Evolutionary conservation across 208 protist species (phyloP), one percentile per base, ranked within the genome.

Genomic region (Trypanosomatidae sp.): DNA sequence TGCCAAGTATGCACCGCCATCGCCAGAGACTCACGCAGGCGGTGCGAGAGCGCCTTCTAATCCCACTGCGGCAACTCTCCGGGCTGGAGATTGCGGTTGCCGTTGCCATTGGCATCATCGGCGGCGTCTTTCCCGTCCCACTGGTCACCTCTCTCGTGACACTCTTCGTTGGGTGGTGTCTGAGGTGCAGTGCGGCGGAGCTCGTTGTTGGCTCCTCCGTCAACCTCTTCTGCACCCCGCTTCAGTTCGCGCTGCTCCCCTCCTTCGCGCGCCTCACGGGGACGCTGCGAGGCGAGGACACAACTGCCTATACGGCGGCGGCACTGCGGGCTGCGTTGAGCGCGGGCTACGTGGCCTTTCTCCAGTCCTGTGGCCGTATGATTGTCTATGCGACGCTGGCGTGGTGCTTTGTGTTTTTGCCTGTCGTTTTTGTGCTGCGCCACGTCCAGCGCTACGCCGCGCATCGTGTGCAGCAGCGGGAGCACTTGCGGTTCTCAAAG

Each of bases 91-190:
- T 87, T 13, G 0, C 74, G 5, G 69, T 84, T 7, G 68, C 81
- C n/a, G 41, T 81, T 2, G 55, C 73, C 10, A 58, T 81, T 33
- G 88, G 88, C 49, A 17, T 90, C 7, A 39, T 86, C 0, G 81
- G 82, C 4, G 89, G 89, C 44, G 44, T 91, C 10, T 93, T 91
- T 71, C 86, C 89, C 1, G 56, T 93, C 4, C 89, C 89, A 1
- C 50, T 90, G 17, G 56, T 82, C 17, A 90, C 83, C 4, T 83
- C 83, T 3, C 17, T 87, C 15, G 74, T 74, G 3, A 87, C 85
- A 6, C 22, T 89, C 0, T 0, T 72, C 0, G 39, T 82, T 8
- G 77, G 76, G 12, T 50, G 53, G 6, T 70, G 58, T 10, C 30
- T 83, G 10, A 55, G 36, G 13, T 82, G 77, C 58, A 69, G 15